These are phyloP conservation scores for Dipteronia sinensis DNA, from an alignment of 345 rosid genomes.

Conservation along the genomic window DNA sequence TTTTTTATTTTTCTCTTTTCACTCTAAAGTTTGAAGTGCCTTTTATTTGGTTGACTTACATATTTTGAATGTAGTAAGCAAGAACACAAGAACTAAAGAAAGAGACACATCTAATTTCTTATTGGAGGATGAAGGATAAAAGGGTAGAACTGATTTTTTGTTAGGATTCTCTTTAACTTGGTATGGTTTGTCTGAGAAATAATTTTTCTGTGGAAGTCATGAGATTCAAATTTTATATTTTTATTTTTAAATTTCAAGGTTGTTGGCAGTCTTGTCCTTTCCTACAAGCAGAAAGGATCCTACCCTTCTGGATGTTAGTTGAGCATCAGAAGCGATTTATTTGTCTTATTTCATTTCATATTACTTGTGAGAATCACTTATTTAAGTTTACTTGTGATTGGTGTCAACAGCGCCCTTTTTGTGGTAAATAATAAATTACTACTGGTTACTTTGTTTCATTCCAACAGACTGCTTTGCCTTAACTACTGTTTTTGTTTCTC, in stretches of 20 bases:
- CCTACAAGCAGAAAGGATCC: not conserved
- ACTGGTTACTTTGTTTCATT: conserved; percentile 11
- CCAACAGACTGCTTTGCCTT: conserved; percentile 20
- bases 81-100: not conserved
- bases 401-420: not conserved
- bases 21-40: not conserved
- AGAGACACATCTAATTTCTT: not conserved
- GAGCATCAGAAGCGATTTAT: not conserved
- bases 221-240: not conserved
- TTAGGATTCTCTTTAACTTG: not conserved
- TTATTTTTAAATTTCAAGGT: not conserved
- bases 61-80: not conserved
- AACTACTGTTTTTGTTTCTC: conserved; percentile 32
- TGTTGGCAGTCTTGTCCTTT: not conserved
- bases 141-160: not conserved
- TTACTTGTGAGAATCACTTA: not conserved
- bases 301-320: not conserved
- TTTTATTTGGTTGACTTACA: not conserved
- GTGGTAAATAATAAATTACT: not conserved
- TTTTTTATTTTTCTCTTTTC: not conserved
- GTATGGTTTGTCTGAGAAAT: not conserved
- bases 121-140: not conserved
- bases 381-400: not conserved
- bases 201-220: not conserved
- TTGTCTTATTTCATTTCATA: not conserved